These are phyloP conservation scores for Metschnikowia corniflorae DNA, from an alignment of 805 yeast genomes.

Conservation along the genomic window DNA sequence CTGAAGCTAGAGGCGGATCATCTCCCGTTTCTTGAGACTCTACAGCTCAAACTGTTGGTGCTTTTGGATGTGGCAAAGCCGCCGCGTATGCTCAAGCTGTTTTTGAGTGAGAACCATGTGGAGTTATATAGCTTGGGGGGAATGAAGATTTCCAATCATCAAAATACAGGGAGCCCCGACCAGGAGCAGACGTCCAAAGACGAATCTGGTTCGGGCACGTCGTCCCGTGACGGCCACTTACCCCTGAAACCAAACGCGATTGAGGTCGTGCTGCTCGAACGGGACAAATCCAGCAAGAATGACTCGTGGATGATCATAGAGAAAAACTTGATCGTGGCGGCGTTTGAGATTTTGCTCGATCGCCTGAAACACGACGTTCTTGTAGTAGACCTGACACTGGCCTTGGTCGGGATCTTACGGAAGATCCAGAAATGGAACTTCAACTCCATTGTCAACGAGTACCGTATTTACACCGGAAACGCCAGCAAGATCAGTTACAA, in stretches of 20 bases:
- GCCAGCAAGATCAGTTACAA: constrained; percentile 71
- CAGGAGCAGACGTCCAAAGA: constrained; percentile 6
- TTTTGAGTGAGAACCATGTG: constrained; percentile 55
- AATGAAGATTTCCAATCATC: constrained; percentile 37
- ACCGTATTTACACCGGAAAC: constrained; percentile 61
- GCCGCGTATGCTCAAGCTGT: constrained; percentile 62
- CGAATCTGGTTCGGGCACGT: constrained; percentile 10
- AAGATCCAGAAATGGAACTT: constrained; percentile 87
- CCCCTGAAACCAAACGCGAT: constrained; percentile 13
- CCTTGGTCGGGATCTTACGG: constrained; percentile 76
- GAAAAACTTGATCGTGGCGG: constrained; percentile 57
- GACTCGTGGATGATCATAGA: constrained; percentile 79
- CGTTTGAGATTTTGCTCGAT: constrained; percentile 65
- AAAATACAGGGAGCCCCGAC: constrained; percentile 20
- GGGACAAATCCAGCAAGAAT: constrained; percentile 25
- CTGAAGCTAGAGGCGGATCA: constrained; percentile 73
- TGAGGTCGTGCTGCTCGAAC: constrained; percentile 25
- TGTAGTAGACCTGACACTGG: constrained; percentile 74
- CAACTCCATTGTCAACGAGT: constrained; percentile 80
- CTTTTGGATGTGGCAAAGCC: constrained; percentile 85
- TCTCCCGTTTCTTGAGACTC: constrained; percentile 72
- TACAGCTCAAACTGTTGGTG: constrained; percentile 63
- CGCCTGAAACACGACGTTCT: constrained; percentile 62
- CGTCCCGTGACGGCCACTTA: constrained; percentile 18
- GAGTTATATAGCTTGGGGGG: constrained; percentile 48